Evolutionary conservation across 768 basidiomycete genomes (phyloP), one percentile per base, ranked within the genome.

Genomic region (Mycena galopus): DNA sequence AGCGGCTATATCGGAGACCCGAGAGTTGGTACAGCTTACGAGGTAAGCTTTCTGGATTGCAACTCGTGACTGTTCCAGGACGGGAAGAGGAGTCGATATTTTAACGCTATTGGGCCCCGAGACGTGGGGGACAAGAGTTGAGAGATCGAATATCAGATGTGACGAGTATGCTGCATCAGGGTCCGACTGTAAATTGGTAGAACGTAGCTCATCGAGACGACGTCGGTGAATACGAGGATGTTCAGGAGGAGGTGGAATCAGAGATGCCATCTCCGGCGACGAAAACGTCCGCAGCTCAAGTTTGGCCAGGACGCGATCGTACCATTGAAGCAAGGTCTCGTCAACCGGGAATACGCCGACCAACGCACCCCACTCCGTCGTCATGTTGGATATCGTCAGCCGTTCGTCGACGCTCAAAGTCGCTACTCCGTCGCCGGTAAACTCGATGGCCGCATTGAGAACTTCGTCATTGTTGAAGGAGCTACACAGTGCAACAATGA

Each of bases 41-140:
- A 99, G 94, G 83, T 99, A 99, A 0, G 98, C 98, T 82, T 99
- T 99, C 77, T 99, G 89, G 79, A 99, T 98, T 30, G 88, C 84
- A 77, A 99, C 93, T 37, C 86, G 88, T 29, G 87, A 84, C 35
- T 89, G 85, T 76, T 93, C 92, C 16, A 99, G 89, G n/a, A 87
- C 86, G 0, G 97, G 94, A 0, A 99, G 89, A 0, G 98, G 94
- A 0, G 92, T 99, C n/a, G 97, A 94, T 59, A 99, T 82, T 82
- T 99, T 99, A 81, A 99, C 97, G 77, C 95, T 96, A 83, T 99
- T 99, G 16, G 98, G 98, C 2, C 98, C 98, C 19, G 97, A 98
- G 42, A 98, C 93, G 78, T 99, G 94, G 0, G 98, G 97, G 0
- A 97, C 93, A 42, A 99, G 92, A 0, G 97, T 94, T 8, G 96